Evolutionary conservation across 2,329 filamentous ascomycete genomes (phyloP), one percentile per base, ranked within the genome.

Genomic region (Helicocarpus griseus): DNA sequence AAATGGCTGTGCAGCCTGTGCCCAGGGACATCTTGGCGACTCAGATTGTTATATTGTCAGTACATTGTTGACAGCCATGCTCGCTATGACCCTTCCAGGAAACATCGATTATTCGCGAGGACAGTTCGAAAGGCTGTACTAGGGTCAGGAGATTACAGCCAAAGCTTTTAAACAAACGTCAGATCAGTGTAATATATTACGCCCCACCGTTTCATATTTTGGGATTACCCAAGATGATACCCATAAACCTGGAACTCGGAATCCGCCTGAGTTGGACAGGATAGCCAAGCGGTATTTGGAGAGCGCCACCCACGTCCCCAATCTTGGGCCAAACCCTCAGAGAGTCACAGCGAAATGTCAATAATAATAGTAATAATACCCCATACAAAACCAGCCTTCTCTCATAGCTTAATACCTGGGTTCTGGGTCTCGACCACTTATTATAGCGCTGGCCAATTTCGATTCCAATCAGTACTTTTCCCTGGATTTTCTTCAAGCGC

Each of bases 261-360:
- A 48, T 36, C 46, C 31, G 46, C 31, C 21, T 39, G 46, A 48
- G 46, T 48, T 29, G 46, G 31, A 49, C 47, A 40, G 11, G 7
- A 22, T 49, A 48, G 19, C 17, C 13, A 35, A 49, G 36, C 17
- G 47, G 36, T 40, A 40, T 40, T 49, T 40, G 47, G 31, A 28
- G 24, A 40, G 31, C 47, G 47, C 47, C 47, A 40, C 47, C 35
- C 47, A 40, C 33, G 47, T 35, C 47, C 47, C 47, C 35, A 36
- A 26, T 47, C 31, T 44, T 44, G 28, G 41, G 41, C 44, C 14
- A 36, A 26, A n/a, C n/a, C n/a, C n/a, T n/a, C n/a, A n/a, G n/a
- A 19, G 19, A 22, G 29, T 31, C 21, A 46, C 31, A 3, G 19
- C n/a, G 43, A 33, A 46, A 14, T 35, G 31, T 35, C 31, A 46